phyloP scores from a whole-genome alignment of 164 flowering plant species.

The Brasenia schreberi region DNA sequence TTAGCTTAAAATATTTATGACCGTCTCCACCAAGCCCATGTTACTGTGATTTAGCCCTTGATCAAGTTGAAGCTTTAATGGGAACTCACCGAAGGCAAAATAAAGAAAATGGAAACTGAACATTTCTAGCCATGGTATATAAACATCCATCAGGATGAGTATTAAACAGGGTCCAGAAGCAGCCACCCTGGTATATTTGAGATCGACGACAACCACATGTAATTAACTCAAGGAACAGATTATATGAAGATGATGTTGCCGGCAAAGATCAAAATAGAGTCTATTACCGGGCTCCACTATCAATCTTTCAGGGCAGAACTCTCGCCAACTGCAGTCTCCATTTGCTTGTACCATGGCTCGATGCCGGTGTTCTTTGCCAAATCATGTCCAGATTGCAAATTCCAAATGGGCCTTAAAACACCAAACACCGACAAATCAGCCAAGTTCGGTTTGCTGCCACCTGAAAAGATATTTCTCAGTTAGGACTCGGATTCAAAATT shows the following conservation, averaged over 20 bases:
- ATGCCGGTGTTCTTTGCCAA: constrained; percentile 39
- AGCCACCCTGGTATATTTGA: too few species aligned
- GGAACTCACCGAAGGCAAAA: too few species aligned
- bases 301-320: constrained; percentile 23
- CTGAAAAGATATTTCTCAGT: constrained; percentile 8
- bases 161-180: too few species aligned
- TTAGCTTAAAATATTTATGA: too few species aligned
- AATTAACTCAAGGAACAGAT: too few species aligned
- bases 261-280: not conserved
- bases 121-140: too few species aligned
- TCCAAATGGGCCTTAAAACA: constrained; percentile 37
- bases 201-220: not conserved
- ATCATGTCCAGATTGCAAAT: constrained; percentile 33
- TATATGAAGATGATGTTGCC: not conserved
- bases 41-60: too few species aligned
- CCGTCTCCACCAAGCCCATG: too few species aligned
- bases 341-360: constrained; percentile 33
- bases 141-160: too few species aligned
- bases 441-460: constrained; percentile 33
- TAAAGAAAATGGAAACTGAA: too few species aligned
- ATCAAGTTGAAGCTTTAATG: too few species aligned
- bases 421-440: constrained; percentile 45
- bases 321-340: constrained; percentile 38
- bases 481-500: not conserved
- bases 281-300: not conserved